These are phyloP conservation scores for Phalaenopsis hybrid DNA, from an alignment of 116 monocot genomes.

Conservation along the genomic window DNA sequence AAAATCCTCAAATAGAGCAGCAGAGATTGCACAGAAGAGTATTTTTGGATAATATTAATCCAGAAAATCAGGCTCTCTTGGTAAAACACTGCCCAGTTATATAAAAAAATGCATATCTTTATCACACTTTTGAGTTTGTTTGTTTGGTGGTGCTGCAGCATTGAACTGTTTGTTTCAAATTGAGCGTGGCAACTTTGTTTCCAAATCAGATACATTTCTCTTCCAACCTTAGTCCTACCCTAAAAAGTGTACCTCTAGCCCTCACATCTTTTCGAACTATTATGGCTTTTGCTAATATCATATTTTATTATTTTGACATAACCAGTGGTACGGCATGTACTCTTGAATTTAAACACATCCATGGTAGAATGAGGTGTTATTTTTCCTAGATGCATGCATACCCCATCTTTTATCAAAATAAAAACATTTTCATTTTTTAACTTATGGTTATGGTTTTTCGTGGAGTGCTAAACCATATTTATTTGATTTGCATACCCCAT, in stretches of 20 bases:
- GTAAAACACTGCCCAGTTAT: constrained; percentile 25
- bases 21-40: constrained; percentile 93
- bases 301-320: neutral
- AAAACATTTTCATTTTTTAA: neutral
- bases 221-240: neutral
- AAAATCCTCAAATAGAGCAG: constrained; percentile 97
- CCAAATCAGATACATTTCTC: neutral
- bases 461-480: neutral
- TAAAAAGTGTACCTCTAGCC: neutral
- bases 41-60: constrained; percentile 90
- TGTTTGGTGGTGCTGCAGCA: neutral
- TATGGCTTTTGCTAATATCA: neutral
- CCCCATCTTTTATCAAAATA: neutral
- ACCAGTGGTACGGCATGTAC: neutral
- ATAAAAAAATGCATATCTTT: neutral
- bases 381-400: neutral
- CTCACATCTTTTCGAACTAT: neutral
- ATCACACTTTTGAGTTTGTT: neutral
- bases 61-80: constrained; percentile 92
- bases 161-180: neutral
- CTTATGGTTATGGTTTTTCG: neutral
- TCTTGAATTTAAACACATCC: neutral
- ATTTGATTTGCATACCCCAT: too few relatives aligned
- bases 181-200: neutral
- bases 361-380: neutral